Percentiles rank a stretch among this genome's conserved stretches.
These are phyloP conservation scores for Paramarasmius palmivorus DNA, from an alignment of 1,284 basidiomycete species.

Conservation along the genomic window DNA sequence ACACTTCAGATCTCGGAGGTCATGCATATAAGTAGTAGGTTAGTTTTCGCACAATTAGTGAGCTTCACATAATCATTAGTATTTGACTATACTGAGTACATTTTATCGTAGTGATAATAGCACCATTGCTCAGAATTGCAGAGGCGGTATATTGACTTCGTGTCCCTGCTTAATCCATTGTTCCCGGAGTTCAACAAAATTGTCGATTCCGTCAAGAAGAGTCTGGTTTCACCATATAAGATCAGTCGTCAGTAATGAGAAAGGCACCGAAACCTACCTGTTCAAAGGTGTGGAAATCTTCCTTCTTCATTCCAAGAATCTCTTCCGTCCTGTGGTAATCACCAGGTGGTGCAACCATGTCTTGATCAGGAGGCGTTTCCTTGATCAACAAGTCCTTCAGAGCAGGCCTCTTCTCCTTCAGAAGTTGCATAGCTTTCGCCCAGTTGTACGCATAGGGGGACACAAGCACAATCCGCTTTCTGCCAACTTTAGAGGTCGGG, in stretches of 20 bases:
- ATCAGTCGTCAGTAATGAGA: too few relatives aligned
- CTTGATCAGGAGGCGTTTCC: not conserved
- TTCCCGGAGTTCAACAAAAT: constrained; percentile 9
- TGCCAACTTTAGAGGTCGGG: constrained; percentile 11
- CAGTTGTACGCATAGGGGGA: constrained; percentile 14
- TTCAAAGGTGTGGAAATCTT: constrained; percentile 5
- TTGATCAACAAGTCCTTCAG: constrained; percentile 14
- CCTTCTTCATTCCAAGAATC: constrained; percentile 9
- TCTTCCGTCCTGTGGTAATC: constrained; percentile 13
- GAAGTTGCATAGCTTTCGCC: constrained; percentile 4
- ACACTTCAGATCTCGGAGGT: too few relatives aligned
- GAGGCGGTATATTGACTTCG: too few relatives aligned
- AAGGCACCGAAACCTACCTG: too few relatives aligned
- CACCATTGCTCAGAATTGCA: too few relatives aligned
- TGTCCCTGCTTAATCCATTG: too few relatives aligned
- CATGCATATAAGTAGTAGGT: too few relatives aligned
- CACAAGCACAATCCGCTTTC: constrained; percentile 15
- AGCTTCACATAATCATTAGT: too few relatives aligned
- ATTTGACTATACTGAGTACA: too few relatives aligned
- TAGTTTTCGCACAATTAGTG: too few relatives aligned
- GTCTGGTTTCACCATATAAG: not conserved
- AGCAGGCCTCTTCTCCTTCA: constrained; percentile 14
- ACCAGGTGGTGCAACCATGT: constrained; percentile 3
- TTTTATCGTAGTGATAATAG: too few relatives aligned
- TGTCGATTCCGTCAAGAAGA: constrained; percentile 12